These are phyloP conservation scores for Melastoma malabathricum DNA, from an alignment of 345 rosid genomes.

Conservation along the genomic window DNA sequence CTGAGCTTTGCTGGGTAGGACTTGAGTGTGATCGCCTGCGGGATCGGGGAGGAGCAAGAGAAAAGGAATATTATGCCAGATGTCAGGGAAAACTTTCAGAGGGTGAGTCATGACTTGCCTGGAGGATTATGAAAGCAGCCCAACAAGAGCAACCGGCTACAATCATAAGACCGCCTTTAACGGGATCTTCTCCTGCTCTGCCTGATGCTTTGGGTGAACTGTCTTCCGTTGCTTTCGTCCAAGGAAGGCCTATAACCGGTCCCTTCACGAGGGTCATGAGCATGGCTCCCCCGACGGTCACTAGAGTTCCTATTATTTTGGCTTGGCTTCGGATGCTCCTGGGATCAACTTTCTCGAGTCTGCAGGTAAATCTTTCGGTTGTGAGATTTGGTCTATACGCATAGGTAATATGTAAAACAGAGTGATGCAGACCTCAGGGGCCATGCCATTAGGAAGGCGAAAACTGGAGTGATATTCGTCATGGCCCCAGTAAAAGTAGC, in stretches of 20 bases:
- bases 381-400: no score
- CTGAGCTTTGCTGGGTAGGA: constrained; percentile 65
- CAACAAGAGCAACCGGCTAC: constrained; percentile 43
- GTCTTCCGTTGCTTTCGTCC: constrained; percentile 26
- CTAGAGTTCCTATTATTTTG: constrained; percentile 69
- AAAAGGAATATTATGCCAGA: no score
- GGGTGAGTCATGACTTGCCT: constrained; percentile 15
- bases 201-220: background rate
- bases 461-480: constrained; percentile 75
- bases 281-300: constrained; percentile 90
- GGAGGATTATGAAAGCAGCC: constrained; percentile 60
- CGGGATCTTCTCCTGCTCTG: constrained; percentile 22
- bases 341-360: constrained; percentile 63
- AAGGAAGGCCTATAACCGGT: constrained; percentile 43
- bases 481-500: constrained; percentile 75
- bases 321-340: constrained; percentile 56
- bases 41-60: background rate
- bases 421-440: constrained; percentile 29
- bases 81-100: background rate
- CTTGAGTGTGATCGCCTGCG: constrained; percentile 38
- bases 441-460: constrained; percentile 86
- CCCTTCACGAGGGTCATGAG: constrained; percentile 67
- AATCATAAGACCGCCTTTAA: constrained; percentile 51
- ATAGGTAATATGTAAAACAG: background rate
- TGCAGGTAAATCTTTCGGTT: constrained; percentile 1